phyloP scores from a whole-genome alignment of 768 basidiomycete species.

The Lyophyllum shimeji region DNA sequence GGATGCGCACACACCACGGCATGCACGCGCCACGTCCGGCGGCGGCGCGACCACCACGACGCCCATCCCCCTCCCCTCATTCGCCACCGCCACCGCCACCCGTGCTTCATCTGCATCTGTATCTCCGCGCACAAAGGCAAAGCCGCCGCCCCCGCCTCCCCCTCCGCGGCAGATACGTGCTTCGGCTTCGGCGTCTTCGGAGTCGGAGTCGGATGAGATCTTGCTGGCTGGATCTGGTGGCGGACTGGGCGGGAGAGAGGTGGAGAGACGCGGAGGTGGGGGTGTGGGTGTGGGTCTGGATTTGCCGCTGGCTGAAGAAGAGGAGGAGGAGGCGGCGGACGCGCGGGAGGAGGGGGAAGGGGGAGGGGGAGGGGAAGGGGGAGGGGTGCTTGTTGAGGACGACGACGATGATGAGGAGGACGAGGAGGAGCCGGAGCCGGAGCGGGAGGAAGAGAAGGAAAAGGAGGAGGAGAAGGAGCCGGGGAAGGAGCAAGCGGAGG shows the following conservation, averaged over 20 bases:
- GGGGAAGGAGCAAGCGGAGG: neutral
- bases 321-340: neutral
- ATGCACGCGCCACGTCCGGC: no score
- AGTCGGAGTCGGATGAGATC: neutral
- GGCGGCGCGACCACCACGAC: no score
- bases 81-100: slow-evolving; percentile 29
- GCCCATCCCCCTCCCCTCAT: slow-evolving; percentile 39
- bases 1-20: no score
- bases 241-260: neutral
- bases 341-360: neutral
- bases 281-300: neutral
- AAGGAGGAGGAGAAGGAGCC: neutral
- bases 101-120: neutral
- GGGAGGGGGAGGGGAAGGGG: neutral
- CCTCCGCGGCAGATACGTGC: neutral
- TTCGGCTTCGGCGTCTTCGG: slow-evolving; percentile 1
- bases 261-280: neutral
- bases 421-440: neutral
- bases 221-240: neutral
- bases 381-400: neutral
- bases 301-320: neutral
- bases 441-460: neutral
- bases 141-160: neutral
- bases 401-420: no score
- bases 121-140: no score